Base-by-base conservation (phyloP, 192 early-diverging fungal species). In the Rhizoclosmatium globosum region DNA sequence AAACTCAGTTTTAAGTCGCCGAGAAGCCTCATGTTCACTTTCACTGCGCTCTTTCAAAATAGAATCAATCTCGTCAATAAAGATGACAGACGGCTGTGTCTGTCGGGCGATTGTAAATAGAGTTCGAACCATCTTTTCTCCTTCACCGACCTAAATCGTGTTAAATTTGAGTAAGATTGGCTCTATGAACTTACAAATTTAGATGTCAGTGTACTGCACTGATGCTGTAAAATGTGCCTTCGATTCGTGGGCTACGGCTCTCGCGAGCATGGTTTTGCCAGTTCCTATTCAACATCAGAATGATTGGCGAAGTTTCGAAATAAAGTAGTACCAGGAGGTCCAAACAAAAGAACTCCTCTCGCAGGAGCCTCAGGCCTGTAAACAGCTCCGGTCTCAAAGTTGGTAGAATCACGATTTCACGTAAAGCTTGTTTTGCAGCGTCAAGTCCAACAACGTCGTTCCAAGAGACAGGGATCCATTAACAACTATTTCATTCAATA, bases 201-300 rank as follows among this genome's bases (percentile, higher is more conserved):
- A 50, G 89, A 90, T 41, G 89, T 90, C 2, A 90, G 76, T 1
- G 86, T 76, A 0, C 83, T 83, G 89, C 89, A 68, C 84, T 86
- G 76, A 90, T 86, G 56, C 82, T 64, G 75, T 89, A 88, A 71
- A 89, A 90, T 23, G 82, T 2, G 89, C 85, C 62, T 89, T 83
- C 1, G 87, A 85, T 68, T 87, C 87, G 31, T 79, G 59, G 0
- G 86, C 87, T 1, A 90, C 83, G 2, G 87, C 87, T 84, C 87
- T 87, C 41, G 89, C 89, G 4, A 89, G 78, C 89, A 90, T 90
- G 3, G 87, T 89, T 72, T 89, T 90, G 3, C 89, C 89, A 7
- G 84, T 87, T n/a, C 83, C 84, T 46, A 19, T 43, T 43, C 48
- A 67, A 64, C 11, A n/a, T 57, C 4, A 71, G n/a, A 7, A 31